Percentiles rank a stretch among this genome's conserved stretches.
Evolutionary conservation across 1,284 basidiomycete genomes (phyloP).

Genomic region (Sparassis latifolia): DNA sequence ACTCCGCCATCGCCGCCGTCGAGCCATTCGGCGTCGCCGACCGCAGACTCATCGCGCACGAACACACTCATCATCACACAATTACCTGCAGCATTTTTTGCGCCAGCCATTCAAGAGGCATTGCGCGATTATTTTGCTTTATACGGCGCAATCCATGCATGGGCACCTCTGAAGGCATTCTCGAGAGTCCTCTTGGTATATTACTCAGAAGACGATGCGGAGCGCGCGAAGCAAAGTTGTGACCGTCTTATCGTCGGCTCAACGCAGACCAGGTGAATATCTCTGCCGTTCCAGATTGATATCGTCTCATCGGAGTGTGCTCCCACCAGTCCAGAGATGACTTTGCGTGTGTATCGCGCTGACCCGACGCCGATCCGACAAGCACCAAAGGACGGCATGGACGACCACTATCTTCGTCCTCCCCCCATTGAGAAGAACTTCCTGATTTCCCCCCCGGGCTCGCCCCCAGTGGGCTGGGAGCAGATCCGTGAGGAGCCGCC

Average conservation of each 20-base stretch:
- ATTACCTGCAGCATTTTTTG: constrained; percentile 45
- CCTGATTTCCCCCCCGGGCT: constrained; percentile 96
- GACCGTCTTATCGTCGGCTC: constrained; percentile 56
- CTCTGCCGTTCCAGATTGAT: not conserved
- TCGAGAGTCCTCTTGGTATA: constrained; percentile 80
- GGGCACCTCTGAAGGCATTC: constrained; percentile 82
- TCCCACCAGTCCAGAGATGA: constrained; percentile 38
- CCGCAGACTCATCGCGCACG: constrained; percentile 19
- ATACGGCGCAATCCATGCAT: constrained; percentile 76
- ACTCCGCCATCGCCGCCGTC: constrained; percentile 16
- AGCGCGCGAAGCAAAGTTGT: constrained; percentile 54
- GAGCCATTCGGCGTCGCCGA: constrained; percentile 14
- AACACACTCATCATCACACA: constrained; percentile 31
- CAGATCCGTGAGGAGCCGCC: constrained; percentile 89
- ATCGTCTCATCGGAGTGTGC: not conserved
- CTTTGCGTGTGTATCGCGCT: constrained; percentile 74
- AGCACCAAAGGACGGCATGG: constrained; percentile 26
- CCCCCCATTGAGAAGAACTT: constrained; percentile 89
- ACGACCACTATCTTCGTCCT: constrained; percentile 61
- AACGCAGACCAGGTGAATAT: constrained; percentile 42
- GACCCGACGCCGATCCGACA: constrained; percentile 59
- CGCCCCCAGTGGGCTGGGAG: constrained; percentile 96
- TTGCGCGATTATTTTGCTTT: constrained; percentile 62
- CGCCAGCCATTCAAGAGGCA: constrained; percentile 59
- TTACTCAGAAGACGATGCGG: constrained; percentile 54